These are phyloP conservation scores for Claviceps cyperi DNA, from an alignment of 2,329 filamentous ascomycete species.

Conservation along the genomic window DNA sequence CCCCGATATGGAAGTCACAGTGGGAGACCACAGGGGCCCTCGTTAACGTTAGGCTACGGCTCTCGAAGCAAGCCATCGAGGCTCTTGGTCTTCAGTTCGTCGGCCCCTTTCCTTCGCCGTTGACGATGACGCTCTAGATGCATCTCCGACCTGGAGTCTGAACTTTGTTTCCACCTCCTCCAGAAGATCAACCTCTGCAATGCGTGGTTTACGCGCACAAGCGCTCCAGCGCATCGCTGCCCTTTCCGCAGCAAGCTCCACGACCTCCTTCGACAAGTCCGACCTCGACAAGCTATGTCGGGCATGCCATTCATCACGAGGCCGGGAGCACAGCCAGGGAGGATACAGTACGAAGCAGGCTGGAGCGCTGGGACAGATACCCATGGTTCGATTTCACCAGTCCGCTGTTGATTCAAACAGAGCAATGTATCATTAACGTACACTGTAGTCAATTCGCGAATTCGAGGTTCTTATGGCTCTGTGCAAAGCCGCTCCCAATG, in stretches of 20 bases:
- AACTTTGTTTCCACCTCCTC: background rate
- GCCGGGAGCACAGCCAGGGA: constrained; percentile 34
- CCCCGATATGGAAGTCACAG: background rate
- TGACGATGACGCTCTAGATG: background rate
- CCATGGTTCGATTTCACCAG: constrained; percentile 37
- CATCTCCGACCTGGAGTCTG: background rate
- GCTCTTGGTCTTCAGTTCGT: background rate
- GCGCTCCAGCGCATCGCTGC: constrained; percentile 52
- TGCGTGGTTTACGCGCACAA: constrained; percentile 43
- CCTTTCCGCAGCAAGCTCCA: constrained; percentile 41
- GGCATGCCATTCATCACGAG: constrained; percentile 35
- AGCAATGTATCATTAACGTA: constrained; percentile 8
- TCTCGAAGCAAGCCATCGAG: constrained; percentile 1
- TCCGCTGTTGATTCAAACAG: background rate
- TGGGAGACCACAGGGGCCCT: background rate
- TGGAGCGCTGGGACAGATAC: constrained; percentile 35
- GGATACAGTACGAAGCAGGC: constrained; percentile 22
- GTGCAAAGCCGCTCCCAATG: constrained; percentile 72
- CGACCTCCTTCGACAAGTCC: constrained; percentile 42
- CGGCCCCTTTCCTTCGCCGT: background rate
- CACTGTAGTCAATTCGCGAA: constrained; percentile 62
- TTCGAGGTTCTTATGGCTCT: constrained; percentile 83
- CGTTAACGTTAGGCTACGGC: background rate
- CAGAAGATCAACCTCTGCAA: constrained; percentile 21
- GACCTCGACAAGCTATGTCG: constrained; percentile 48